phyloP scores from a whole-genome alignment of 768 basidiomycete genomes.

The Auriscalpium vulgare region DNA sequence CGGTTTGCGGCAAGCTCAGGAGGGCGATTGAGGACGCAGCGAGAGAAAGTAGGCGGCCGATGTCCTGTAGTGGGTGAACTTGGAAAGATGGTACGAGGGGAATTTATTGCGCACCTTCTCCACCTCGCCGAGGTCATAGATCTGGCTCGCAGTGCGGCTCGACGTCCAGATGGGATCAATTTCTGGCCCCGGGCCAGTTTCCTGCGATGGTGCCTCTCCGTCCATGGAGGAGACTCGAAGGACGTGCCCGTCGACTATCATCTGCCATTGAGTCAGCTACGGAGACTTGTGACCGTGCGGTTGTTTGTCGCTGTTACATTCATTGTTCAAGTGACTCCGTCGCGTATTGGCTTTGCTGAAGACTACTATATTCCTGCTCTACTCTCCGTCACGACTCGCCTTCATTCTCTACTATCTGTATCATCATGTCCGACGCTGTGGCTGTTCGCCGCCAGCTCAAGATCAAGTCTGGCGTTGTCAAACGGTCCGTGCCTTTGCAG shows the following conservation, averaged over 20 bases:
- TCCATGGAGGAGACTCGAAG: background rate
- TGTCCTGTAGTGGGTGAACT: constrained; percentile 43
- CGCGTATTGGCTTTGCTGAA: too few species aligned
- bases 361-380: too few species aligned
- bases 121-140: constrained; percentile 71
- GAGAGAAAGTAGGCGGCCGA: constrained; percentile 63
- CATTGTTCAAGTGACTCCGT: too few species aligned
- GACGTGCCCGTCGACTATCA: too few species aligned
- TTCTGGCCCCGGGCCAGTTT: constrained; percentile 21
- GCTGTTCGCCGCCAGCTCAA: constrained; percentile 58
- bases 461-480: constrained; percentile 64
- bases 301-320: too few species aligned
- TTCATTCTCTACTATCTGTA: too few species aligned
- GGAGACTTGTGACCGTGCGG: too few species aligned
- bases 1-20: constrained; percentile 78
- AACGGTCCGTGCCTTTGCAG: constrained; percentile 40
- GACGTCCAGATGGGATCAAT: constrained; percentile 78
- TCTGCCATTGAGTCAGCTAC: too few species aligned
- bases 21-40: constrained; percentile 75
- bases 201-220: background rate
- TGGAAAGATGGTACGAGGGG: background rate
- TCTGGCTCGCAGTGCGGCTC: constrained; percentile 74
- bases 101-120: constrained; percentile 50
- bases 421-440: constrained; percentile 36
- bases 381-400: too few species aligned